Base-by-base conservation (phyloP, 2,329 filamentous ascomycete genomes). In the Colletotrichum karsti region DNA sequence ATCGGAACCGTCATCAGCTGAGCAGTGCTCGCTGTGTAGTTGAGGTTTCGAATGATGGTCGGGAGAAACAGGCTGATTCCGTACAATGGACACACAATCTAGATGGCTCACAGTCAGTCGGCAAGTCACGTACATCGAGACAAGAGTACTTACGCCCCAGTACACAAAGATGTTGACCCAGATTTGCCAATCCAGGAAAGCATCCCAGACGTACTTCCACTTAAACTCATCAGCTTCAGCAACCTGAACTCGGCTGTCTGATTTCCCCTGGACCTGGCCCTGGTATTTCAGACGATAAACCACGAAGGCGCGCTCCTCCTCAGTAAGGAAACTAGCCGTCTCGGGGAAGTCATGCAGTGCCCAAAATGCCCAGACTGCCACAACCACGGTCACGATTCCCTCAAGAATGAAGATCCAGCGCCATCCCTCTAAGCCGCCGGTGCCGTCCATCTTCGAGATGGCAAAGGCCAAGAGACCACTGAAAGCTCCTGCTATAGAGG, bases 121-220 rank as follows among this genome's bases (percentile, higher is more conserved):
- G n/a, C n/a, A n/a, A n/a, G n/a, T n/a, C n/a, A n/a, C n/a, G n/a
- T n/a, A n/a, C n/a, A n/a, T n/a, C n/a, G n/a, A n/a, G n/a, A n/a
- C n/a, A n/a, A n/a, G 4, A 4, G 13, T 46, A 80, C 83, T 80
- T 77, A 91, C 88, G 8, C 90, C 88, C 82, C 90, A 90, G 72
- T 89, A 90, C 35, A 92, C 87, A 55, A 91, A 81, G 5, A 91
- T 80, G 58, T 85, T 85, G 28, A 84, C 78, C 81, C 83, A 87
- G 50, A 93, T 94, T 79, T 97, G 95, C 91, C 92, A 96, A 74
- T 97, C 94, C 39, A 85, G 88, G 50, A 95, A 81, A 2, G 90
- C 90, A 7, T 88, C 85, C 87, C 89, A 90, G 66, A 96, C 88
- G 74, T 95, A 96, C 13, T 83, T 82, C 88, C 91, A 92, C 70